These are phyloP conservation scores for Lophiostoma macrostomum DNA, from an alignment of 495 filamentous ascomycete genomes.

Conservation along the genomic window DNA sequence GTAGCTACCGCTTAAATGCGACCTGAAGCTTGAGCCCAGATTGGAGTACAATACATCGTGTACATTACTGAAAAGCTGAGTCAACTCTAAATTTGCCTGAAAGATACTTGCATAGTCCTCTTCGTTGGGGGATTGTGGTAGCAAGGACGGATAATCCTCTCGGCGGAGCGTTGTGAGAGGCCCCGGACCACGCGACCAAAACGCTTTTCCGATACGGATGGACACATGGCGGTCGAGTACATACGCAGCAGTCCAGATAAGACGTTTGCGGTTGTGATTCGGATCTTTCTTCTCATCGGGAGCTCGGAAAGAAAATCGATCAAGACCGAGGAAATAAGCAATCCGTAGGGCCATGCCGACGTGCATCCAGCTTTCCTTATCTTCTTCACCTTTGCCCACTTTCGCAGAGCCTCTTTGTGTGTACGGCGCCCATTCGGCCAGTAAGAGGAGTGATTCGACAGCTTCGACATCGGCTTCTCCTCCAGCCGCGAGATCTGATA, in stretches of 20 bases:
- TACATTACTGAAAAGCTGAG: slow-evolving; percentile 65
- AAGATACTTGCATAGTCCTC: slow-evolving; percentile 63
- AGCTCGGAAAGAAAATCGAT: slow-evolving; percentile 55
- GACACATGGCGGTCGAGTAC: slow-evolving; percentile 64
- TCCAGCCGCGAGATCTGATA: slow-evolving; percentile 59
- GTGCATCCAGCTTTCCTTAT: slow-evolving; percentile 67
- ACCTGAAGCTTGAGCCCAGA: slow-evolving; percentile 60
- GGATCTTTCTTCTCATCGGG: slow-evolving; percentile 48
- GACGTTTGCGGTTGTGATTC: slow-evolving; percentile 50
- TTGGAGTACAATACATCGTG: slow-evolving; percentile 65
- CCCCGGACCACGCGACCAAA: slow-evolving; percentile 64
- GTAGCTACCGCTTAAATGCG: slow-evolving; percentile 63
- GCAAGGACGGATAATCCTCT: slow-evolving; percentile 60
- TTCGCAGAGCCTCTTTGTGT: slow-evolving; percentile 46
- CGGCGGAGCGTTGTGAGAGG: slow-evolving; percentile 59
- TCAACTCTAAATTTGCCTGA: slow-evolving; percentile 61
- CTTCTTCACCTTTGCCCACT: slow-evolving; percentile 63
- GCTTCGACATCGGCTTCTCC: slow-evolving; percentile 60
- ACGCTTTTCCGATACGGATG: slow-evolving; percentile 61
- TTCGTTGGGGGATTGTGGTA: slow-evolving; percentile 49
- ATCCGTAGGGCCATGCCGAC: slow-evolving; percentile 61
- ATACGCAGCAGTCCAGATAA: slow-evolving; percentile 64
- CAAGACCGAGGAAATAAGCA: slow-evolving; percentile 62
- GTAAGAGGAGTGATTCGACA: slow-evolving; percentile 60
- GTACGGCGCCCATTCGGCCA: slow-evolving; percentile 65